Evolutionary conservation across 2,329 filamentous ascomycete species (phyloP), one percentile per base, ranked within the genome.

Genomic region (Tetracladium maxilliforme): DNA sequence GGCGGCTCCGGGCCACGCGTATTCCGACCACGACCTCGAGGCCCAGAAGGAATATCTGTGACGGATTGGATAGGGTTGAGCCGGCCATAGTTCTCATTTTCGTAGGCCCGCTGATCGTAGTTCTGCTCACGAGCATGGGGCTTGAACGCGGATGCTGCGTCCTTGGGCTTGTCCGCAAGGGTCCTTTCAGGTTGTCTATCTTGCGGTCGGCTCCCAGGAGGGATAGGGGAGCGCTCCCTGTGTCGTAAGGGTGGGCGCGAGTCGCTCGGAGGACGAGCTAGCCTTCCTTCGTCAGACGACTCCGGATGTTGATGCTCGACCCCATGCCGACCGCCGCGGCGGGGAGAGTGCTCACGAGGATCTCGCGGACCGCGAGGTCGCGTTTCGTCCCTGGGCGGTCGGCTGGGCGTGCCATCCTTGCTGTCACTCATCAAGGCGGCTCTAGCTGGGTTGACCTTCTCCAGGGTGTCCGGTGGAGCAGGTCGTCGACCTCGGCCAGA

Each of bases 31-130:
- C 56, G 61, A 34, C 55, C 62, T 25, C 60, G 57, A 10, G 69
- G 67, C 3, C 65, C 70, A n/a, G 61, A 61, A 4, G 68, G 68
- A 20, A 63, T 46, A 20, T 50, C 56, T 15, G 40, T 38, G 16
- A 55, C 44, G 14, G 54, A 52, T 24, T 58, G 52, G 24, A n/a
- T 56, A 3, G 61, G 49, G 32, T 68, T 73, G 23, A 76, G 52
- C 3, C 70, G 64, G 15, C 70, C 70, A 36, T 74, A 74, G 28
- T 65, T 70, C 10, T 65, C 63, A 41, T 76, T 31, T 35, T 16
- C 43, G 39, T 26, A 14, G 10, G 32, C 22, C 11, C 38, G 30
- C 16, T 48, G 43, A 31, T 46, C 40, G 13, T 41, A 37, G 30
- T 42, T 38, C 10, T 27, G 17, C 6, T 47, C 42, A 11, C 19